A percentile compares a stretch with the other conserved stretches of the same genome.
Evolutionary conservation across 2,329 filamentous ascomycete species (phyloP).

Genomic region (Colletotrichum sp.): DNA sequence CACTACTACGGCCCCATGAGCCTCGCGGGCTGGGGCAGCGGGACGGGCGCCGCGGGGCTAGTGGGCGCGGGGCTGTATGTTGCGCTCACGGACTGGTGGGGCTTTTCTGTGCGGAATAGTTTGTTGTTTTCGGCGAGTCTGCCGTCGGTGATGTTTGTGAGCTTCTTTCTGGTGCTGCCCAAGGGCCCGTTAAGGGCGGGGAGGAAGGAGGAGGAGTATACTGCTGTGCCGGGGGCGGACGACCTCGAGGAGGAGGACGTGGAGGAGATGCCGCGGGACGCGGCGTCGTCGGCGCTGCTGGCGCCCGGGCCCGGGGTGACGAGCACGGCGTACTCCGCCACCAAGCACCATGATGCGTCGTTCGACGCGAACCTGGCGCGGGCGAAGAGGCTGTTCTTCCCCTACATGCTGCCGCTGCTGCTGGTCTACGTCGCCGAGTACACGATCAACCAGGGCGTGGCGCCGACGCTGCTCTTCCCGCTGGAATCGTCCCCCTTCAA

Average conservation of each 20-base stretch:
- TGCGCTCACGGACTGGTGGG: conserved; percentile 79
- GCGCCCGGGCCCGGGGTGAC: conserved; percentile 46
- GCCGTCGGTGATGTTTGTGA: conserved; percentile 81
- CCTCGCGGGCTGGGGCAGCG: conserved; percentile 89
- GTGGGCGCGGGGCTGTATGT: conserved; percentile 90
- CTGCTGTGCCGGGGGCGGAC: conserved; percentile 49
- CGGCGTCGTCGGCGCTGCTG: conserved; percentile 55
- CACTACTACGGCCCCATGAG: conserved; percentile 92
- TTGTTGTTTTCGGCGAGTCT: conserved; percentile 80
- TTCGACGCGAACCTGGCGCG: conserved; percentile 66
- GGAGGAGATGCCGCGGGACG: conserved; percentile 38
- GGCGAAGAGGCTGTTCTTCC: conserved; percentile 73
- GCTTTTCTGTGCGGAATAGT: conserved; percentile 75
- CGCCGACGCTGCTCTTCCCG: conserved; percentile 89
- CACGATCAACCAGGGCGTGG: conserved; percentile 94
- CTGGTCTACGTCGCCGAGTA: conserved; percentile 97
- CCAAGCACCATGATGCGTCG: conserved; percentile 27
- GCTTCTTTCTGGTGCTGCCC: conserved; percentile 86
- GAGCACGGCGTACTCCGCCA: conserved; percentile 42
- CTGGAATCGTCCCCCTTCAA: conserved; percentile 77
- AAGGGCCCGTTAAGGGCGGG: conserved; percentile 64
- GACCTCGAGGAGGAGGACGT: conserved; percentile 43
- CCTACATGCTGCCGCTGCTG: conserved; percentile 87
- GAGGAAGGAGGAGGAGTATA: conserved; percentile 57
- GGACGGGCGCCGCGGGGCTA: conserved; percentile 87